Percentiles rank a stretch among this genome's conserved stretches.
Conservation (phyloP, 2,329 filamentous ascomycete genomes). For the Clonostachys rhizophaga region DNA sequence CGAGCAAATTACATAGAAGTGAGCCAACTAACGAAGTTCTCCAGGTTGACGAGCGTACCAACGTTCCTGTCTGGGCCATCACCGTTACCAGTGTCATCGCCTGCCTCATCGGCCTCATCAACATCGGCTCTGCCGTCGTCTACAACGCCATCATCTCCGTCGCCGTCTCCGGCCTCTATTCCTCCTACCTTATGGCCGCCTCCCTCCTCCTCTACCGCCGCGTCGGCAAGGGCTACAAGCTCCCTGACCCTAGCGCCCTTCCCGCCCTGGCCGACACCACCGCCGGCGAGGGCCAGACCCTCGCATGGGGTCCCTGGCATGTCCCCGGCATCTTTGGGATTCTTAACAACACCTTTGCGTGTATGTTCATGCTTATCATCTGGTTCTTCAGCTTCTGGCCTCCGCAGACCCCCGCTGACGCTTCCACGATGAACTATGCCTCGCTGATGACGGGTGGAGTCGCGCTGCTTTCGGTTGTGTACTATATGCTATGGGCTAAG, state of each 20-base stretch:
- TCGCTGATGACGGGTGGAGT: constrained; percentile 35
- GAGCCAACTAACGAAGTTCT: too few relatives aligned
- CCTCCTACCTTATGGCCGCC: constrained; percentile 20
- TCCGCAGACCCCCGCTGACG: constrained; percentile 13
- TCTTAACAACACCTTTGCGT: constrained; percentile 49
- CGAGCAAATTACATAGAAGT: too few relatives aligned
- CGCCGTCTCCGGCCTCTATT: constrained; percentile 19
- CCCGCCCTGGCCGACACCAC: constrained; percentile 19
- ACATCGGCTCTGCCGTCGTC: constrained; percentile 20
- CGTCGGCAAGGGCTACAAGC: constrained; percentile 1
- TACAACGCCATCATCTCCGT: constrained; percentile 20
- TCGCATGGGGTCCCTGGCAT: constrained; percentile 50
- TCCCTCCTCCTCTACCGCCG: constrained; percentile 19
- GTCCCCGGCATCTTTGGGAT: constrained; percentile 44
- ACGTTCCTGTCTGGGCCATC: constrained; percentile 19
- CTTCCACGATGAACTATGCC: constrained; percentile 40
- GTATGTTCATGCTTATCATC: constrained; percentile 46
- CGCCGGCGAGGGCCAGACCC: constrained; percentile 10
- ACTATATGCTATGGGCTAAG: constrained; percentile 34
- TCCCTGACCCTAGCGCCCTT: constrained; percentile 6
- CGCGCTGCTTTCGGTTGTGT: constrained; percentile 37
- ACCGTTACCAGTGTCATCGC: constrained; percentile 15
- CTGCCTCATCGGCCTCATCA: constrained; percentile 21
- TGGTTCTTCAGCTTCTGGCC: constrained; percentile 54
- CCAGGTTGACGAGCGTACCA: constrained; percentile 8